Evolutionary conservation across 2,329 filamentous ascomycete genomes (phyloP), one percentile per base, ranked within the genome.

Genomic region (Claviceps fusiformis): DNA sequence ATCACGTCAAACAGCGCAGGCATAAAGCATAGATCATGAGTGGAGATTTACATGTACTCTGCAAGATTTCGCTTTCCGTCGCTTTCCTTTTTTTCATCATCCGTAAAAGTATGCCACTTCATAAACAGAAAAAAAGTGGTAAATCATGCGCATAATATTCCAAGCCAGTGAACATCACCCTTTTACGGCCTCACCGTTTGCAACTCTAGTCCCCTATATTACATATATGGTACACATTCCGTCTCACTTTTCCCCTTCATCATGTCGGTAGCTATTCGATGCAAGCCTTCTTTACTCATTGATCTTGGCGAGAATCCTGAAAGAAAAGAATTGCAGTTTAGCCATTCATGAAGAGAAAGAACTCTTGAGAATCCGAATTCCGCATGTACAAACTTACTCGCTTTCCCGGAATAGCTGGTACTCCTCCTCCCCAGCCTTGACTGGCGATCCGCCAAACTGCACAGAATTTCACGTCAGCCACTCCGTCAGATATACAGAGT

Each of bases 361-460:
- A 8, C 29, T 29, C 5, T 17, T 50, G n/a, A 15, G 19, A 27
- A 41, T 41, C n/a, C 1, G 5, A 24, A 8, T 5, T 11, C 24
- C 5, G n/a, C 10, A 35, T 17, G 35, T 9, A 10, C 11, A 43
- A 51, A 86, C 91, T 75, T 85, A 97, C 92, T 98, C 93, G 78
- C 90, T 87, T 75, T 98, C 93, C 67, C 93, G 83, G 86, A 95
- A 98, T 61, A 98, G 83, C 61, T 87, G 84, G 79, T 83, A 97
- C 77, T 98, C 93, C 63, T 97, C 90, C 66, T 98, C 92, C 64
- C 92, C 93, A 64, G 97, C 89, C 83, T 97, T 97, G 72, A 98
- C 85, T 61, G 92, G 86, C 68, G 86, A 93, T 61, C 93, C 93
- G 67, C 93, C 93, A 68, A 86, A 98, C 89, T 95, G 37, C 8